These are phyloP conservation scores for Boechera divaricarpa DNA, from an alignment of 345 rosid species.

Conservation along the genomic window DNA sequence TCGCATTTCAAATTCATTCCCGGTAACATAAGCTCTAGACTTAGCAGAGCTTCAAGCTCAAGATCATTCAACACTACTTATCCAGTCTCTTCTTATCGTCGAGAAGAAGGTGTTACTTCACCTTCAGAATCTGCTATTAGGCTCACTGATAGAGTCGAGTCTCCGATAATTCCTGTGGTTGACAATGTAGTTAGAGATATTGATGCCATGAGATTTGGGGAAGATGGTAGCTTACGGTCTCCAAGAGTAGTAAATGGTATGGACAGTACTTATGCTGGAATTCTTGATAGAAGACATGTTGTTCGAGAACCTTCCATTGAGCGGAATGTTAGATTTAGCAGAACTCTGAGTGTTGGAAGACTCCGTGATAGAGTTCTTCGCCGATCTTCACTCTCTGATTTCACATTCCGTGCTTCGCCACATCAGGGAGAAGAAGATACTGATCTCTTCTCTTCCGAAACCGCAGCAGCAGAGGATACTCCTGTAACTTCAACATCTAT, in stretches of 20 bases:
- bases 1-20: constrained; percentile 91
- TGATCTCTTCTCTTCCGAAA: constrained; percentile 53
- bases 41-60: constrained; percentile 76
- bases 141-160: constrained; percentile 45
- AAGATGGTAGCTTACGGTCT: constrained; percentile 47
- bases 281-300: constrained; percentile 61
- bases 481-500: constrained; percentile 45
- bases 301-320: constrained; percentile 69
- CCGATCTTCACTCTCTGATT: constrained; percentile 69
- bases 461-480: constrained; percentile 50
- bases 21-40: constrained; percentile 77
- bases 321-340: constrained; percentile 81
- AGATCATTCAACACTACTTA: constrained; percentile 74
- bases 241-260: constrained; percentile 48
- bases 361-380: constrained; percentile 97
- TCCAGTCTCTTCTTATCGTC: constrained; percentile 52
- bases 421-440: constrained; percentile 55
- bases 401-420: constrained; percentile 57
- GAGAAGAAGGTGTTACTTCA: constrained; percentile 45
- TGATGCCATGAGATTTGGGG: constrained; percentile 44
- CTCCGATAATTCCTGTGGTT: constrained; percentile 45
- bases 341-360: constrained; percentile 97
- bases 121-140: constrained; percentile 47
- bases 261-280: constrained; percentile 53
- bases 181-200: constrained; percentile 46